Evolutionary conservation across 106 monocot genomes (phyloP).

Genomic region (Posidonia australis): DNA sequence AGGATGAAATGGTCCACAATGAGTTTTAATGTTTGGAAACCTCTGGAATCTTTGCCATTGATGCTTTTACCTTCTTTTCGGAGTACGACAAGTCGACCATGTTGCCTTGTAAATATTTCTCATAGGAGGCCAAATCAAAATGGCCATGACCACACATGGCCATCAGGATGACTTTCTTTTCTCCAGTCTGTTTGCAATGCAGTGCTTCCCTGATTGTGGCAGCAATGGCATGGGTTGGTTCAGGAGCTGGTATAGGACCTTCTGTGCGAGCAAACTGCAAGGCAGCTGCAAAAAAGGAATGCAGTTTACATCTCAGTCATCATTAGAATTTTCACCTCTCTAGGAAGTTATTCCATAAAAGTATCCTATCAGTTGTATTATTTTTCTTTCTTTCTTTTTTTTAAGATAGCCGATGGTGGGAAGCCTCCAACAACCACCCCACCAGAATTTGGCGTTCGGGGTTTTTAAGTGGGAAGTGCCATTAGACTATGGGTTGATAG

Average conservation of each 20-base stretch:
- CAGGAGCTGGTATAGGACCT: slow-evolving; percentile 83
- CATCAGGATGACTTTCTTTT: slow-evolving; percentile 70
- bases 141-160: slow-evolving; percentile 89
- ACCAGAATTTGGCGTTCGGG: too few species aligned
- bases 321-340: too few species aligned
- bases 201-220: slow-evolving; percentile 67
- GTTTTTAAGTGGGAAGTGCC: too few species aligned
- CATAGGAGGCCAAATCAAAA: slow-evolving; percentile 70
- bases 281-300: slow-evolving; percentile 43
- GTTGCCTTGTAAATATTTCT: slow-evolving; percentile 62
- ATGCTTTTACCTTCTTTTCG: slow-evolving; percentile 31
- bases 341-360: too few species aligned
- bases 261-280: slow-evolving; percentile 67
- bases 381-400: too few species aligned
- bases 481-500: too few species aligned
- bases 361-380: too few species aligned
- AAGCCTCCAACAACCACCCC: too few species aligned
- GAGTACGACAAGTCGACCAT: slow-evolving; percentile 54
- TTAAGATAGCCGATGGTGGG: too few species aligned
- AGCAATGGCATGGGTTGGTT: slow-evolving; percentile 81
- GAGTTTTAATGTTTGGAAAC: neutral
- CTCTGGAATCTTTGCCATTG: slow-evolving; percentile 36
- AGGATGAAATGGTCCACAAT: too few species aligned
- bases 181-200: slow-evolving; percentile 59
- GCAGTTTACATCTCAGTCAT: neutral